Evolutionary conservation across 2,329 filamentous ascomycete genomes (phyloP), one percentile per base, ranked within the genome.

Genomic region (Ophiocordyceps polyrhachis-furcata): DNA sequence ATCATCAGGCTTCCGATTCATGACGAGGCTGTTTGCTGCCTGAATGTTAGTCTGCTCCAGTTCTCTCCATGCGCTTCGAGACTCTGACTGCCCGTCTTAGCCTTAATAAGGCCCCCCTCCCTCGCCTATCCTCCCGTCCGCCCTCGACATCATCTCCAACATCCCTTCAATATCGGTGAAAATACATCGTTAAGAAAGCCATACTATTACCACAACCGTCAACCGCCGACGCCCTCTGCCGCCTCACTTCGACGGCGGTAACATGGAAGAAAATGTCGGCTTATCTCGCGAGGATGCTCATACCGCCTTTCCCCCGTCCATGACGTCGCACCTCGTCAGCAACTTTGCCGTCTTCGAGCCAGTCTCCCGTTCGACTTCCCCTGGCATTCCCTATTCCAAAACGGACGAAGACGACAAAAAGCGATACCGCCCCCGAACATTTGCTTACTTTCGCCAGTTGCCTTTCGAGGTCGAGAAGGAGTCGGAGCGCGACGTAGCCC

Each of bases 401-500:
- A 55, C 60, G 35, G 63, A 68, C 50, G 69, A 71, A 49, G 64
- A 71, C 49, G 67, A 74, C 57, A 69, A 69, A 59, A 74, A 73
- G 59, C 71, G 83, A 51, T 83, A 87, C 59, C 80, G 89, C 44
- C 85, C 86, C 32, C 79, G 91, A 49, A 95, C 91, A 25, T 98
- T 91, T 60, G 86, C 85, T 48, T 98, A 98, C 68, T 86, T 88
- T 61, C 73, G 79, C 52, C 82, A 91, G 58, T 75, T 98, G 43
- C 93, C 93, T 32, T 98, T 96, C 58, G 66, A 78, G 46, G 81
- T 88, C 46, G 93, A 98, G 62, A 78, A 83, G 57, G 82, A 89
- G 50, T 60, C 70, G 31, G 75, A 87, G 62, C 76, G 88, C 50
- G 80, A 93, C 58, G 73, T 71, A 43, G 86, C 88, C 49, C 69